Percentiles rank a stretch among this genome's conserved stretches.
Conservation (phyloP, 768 basidiomycete species). For the Tylopilus intermedius region DNA sequence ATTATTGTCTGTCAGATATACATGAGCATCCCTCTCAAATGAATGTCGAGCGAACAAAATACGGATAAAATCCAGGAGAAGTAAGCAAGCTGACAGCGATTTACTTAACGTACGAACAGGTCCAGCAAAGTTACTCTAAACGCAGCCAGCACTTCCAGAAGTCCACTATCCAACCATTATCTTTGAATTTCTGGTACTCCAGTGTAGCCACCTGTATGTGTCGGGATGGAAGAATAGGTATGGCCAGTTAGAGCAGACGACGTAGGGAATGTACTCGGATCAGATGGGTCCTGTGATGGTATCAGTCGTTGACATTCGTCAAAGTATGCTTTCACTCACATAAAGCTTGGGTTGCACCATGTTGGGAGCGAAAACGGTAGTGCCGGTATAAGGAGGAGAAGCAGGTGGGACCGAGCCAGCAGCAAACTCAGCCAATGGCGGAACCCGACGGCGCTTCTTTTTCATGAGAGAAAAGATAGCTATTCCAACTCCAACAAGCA, state of each 20-base stretch:
- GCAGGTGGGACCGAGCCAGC: not conserved
- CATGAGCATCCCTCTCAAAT: too few species aligned
- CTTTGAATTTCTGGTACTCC: constrained; percentile 27
- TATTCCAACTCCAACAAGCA: constrained; percentile 35
- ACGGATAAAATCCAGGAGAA: too few species aligned
- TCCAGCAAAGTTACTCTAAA: too few species aligned
- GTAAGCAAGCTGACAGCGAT: too few species aligned
- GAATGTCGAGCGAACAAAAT: too few species aligned
- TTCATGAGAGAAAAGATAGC: constrained; percentile 37
- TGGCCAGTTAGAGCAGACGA: constrained; percentile 13
- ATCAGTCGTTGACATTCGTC: not conserved
- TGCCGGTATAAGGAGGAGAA: constrained; percentile 6
- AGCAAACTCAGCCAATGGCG: constrained; percentile 17
- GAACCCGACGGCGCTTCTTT: constrained; percentile 23
- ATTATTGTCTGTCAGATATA: too few species aligned
- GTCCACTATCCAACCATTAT: not conserved
- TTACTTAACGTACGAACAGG: too few species aligned
- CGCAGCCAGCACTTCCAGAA: not conserved
- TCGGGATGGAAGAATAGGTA: constrained; percentile 9
- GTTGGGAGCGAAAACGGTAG: constrained; percentile 12
- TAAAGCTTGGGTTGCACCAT: constrained; percentile 27
- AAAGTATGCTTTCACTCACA: constrained; percentile 16
- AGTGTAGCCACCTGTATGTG: constrained; percentile 20
- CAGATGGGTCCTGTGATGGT: constrained; percentile 30
- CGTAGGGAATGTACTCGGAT: constrained; percentile 34